Evolutionary conservation across 2,329 filamentous ascomycete species (phyloP), one percentile per base, ranked within the genome.

Genomic region (Aspergillus hortae): DNA sequence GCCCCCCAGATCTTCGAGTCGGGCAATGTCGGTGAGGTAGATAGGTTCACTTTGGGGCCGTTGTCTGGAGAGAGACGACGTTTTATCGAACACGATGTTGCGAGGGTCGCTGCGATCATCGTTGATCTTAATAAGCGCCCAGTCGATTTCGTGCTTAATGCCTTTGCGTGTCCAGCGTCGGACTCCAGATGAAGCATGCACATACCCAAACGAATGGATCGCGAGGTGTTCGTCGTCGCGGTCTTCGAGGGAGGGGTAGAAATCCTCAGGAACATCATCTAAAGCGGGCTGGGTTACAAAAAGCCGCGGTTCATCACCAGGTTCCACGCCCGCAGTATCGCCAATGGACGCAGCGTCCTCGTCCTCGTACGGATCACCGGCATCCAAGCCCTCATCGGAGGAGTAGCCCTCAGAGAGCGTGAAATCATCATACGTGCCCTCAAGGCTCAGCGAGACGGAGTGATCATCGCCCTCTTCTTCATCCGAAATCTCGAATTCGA

Each of bases 101-200:
- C 83, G 80, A 0, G 81, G 77, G 3, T 92, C 89, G 12, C 86
- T 75, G 1, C 92, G 84, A 10, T 86, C 80, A 4, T 86, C 78
- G 10, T 87, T 77, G 57, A 97, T 89, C 59, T 89, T 84, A 61
- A 97, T 91, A 2, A 97, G 76, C 0, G 92, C 91, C 92, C 92
- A 97, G 69, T 97, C 92, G 42, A 97, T 91, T 69, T 97, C 92
- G 67, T 96, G 92, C 5, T 89, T 78, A 21, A 95, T 75, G 4
- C 87, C 85, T 55, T 87, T 79, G 53, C 86, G 81, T 47, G 77
- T 80, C 66, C 88, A 86, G 27, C 92, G 84, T 4, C 90, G 85
- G 53, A 97, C 88, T 6, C 92, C 92, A 19, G 91, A 96, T 0
- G 90, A 95, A 0, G 92, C 92, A 63, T 95, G 90, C 4, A 97